phyloP scores from a whole-genome alignment of 176 grass and related monocot genomes.

The Paspalum notatum region DNA sequence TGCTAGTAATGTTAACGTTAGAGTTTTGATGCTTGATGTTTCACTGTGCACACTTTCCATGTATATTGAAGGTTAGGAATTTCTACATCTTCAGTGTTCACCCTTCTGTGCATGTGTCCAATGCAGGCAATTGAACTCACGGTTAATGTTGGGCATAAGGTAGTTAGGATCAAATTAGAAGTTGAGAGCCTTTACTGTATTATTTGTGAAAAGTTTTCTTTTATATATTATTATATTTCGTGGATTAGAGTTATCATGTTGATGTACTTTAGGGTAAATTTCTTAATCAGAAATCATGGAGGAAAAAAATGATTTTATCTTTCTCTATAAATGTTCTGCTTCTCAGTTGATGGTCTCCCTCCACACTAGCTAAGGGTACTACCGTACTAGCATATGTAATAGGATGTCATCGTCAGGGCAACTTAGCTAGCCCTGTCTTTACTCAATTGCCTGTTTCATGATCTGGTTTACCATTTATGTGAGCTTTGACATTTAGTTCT shows the following conservation, averaged over 20 bases:
- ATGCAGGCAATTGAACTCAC: neutral
- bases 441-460: neutral
- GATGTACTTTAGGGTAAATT: neutral
- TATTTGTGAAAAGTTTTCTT: neutral
- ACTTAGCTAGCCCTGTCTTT: neutral
- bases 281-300: neutral
- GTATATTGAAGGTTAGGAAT: neutral
- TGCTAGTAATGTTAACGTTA: neutral
- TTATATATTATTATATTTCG: neutral
- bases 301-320: neutral
- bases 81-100: neutral
- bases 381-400: no score
- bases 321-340: neutral
- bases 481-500: neutral
- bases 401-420: neutral
- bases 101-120: neutral
- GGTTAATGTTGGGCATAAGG: neutral
- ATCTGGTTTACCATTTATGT: neutral
- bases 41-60: neutral
- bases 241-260: neutral
- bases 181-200: neutral
- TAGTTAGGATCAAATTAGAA: neutral
- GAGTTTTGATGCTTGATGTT: neutral
- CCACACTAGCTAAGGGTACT: no score
- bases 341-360: neutral